A percentile compares a stretch with the other conserved stretches of the same genome.
Evolutionary conservation across 176 grass and related monocot genomes (phyloP).

Genomic region (Cenchrus purpureus): DNA sequence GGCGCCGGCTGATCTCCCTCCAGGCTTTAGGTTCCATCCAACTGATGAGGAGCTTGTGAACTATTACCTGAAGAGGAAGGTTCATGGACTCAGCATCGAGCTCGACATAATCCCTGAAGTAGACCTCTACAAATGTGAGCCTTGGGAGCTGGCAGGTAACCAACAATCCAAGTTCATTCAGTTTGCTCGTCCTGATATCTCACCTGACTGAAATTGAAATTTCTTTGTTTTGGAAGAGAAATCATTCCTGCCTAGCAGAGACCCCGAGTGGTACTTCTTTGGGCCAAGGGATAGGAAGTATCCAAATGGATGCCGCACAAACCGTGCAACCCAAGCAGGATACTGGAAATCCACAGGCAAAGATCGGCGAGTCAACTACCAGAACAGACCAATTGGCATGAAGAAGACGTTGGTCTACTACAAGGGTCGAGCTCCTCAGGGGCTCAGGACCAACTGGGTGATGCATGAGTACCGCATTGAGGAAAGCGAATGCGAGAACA

Average conservation of each 20-base stretch:
- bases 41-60: conserved; percentile 98
- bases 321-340: conserved; percentile 77
- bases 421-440: conserved; percentile 89
- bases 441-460: conserved; percentile 82
- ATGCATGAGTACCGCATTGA: conserved; percentile 99
- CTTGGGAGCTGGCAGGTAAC: conserved; percentile 93
- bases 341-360: conserved; percentile 99
- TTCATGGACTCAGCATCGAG: conserved; percentile 90
- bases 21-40: conserved; percentile 98
- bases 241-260: conserved; percentile 93
- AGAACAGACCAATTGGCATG: conserved; percentile 92
- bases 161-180: conserved; percentile 12
- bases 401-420: conserved; percentile 99
- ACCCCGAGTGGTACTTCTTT: conserved; percentile 99
- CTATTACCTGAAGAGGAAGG: conserved; percentile 98
- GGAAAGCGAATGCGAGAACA: conserved; percentile 87
- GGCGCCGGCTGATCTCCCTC: conserved; percentile 94
- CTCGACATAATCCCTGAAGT: conserved; percentile 97
- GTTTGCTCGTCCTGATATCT: conserved; percentile 25
- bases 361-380: conserved; percentile 70
- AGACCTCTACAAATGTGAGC: conserved; percentile 97
- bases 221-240: conserved; percentile 68
- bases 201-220: conserved; percentile 28
- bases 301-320: conserved; percentile 91
- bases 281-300: conserved; percentile 90